Conservation (phyloP, 1,284 basidiomycete genomes). For the Cronartium ribicola region DNA sequence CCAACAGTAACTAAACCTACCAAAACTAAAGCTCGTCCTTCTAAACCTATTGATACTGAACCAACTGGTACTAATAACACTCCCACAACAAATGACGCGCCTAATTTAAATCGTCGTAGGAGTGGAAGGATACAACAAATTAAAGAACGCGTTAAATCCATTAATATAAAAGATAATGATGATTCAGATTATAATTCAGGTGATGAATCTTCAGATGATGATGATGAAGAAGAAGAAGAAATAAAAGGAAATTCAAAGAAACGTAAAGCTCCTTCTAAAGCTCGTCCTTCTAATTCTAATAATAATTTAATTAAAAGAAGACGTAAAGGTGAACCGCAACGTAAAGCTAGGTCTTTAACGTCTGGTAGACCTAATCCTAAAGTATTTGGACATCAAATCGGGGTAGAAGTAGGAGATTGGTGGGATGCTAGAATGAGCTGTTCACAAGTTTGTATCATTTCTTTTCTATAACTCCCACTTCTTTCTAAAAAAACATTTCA, state of each 20-base stretch:
- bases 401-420: constrained; percentile 45
- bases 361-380: constrained; percentile 44
- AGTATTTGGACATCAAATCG: constrained; percentile 52
- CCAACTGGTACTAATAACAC: background rate
- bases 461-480: background rate
- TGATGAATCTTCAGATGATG: background rate
- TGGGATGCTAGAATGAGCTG: constrained; percentile 46
- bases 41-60: background rate
- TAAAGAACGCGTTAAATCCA: background rate
- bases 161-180: background rate
- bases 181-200: background rate
- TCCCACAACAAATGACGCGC: background rate
- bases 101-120: background rate
- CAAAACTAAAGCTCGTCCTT: background rate
- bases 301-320: constrained; percentile 15
- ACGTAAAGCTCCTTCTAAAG: constrained; percentile 14
- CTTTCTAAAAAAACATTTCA: background rate
- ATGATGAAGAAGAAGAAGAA: constrained; percentile 17
- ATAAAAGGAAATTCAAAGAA: background rate
- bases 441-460: constrained; percentile 24
- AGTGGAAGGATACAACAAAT: constrained; percentile 24
- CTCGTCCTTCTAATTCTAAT: background rate
- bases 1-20: background rate
- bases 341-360: constrained; percentile 19
- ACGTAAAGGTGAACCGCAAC: constrained; percentile 13